These are phyloP conservation scores for Endothia cerciana DNA, from an alignment of 2,329 filamentous ascomycete species.

Conservation along the genomic window DNA sequence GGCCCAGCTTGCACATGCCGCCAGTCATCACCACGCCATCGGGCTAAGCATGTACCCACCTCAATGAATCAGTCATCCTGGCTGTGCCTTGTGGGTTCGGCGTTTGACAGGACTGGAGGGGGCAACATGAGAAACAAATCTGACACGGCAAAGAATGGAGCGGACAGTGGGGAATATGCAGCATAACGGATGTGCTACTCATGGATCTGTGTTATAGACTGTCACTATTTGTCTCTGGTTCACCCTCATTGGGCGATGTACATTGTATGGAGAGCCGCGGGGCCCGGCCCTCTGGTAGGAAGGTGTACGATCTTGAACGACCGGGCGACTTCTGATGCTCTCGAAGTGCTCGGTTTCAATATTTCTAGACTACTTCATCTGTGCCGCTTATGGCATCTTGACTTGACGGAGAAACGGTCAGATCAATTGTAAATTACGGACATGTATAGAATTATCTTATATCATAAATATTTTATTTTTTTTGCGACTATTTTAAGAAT, in stretches of 20 bases:
- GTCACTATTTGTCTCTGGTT: background rate
- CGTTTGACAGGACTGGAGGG: background rate
- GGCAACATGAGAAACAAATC: background rate
- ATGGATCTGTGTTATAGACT: conserved; percentile 6
- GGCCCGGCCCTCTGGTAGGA: background rate
- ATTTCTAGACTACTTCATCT: background rate
- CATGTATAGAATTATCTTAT: background rate
- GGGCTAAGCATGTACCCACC: conserved; percentile 9
- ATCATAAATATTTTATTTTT: background rate
- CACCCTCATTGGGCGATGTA: background rate
- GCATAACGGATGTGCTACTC: background rate
- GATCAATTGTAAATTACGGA: background rate
- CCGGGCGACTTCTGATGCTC: background rate
- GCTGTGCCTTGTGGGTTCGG: conserved; percentile 15
- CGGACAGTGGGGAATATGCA: background rate
- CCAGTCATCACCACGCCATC: conserved; percentile 20
- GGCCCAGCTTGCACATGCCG: conserved; percentile 28
- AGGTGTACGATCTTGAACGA: background rate
- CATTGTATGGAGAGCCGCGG: background rate
- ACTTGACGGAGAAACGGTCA: background rate
- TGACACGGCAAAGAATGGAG: background rate
- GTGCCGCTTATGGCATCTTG: background rate
- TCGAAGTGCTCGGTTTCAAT: background rate
- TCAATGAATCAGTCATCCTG: background rate
- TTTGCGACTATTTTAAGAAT: too few species aligned